Conservation (phyloP, 345 rosid genomes). For the Eucalyptus marginata region DNA sequence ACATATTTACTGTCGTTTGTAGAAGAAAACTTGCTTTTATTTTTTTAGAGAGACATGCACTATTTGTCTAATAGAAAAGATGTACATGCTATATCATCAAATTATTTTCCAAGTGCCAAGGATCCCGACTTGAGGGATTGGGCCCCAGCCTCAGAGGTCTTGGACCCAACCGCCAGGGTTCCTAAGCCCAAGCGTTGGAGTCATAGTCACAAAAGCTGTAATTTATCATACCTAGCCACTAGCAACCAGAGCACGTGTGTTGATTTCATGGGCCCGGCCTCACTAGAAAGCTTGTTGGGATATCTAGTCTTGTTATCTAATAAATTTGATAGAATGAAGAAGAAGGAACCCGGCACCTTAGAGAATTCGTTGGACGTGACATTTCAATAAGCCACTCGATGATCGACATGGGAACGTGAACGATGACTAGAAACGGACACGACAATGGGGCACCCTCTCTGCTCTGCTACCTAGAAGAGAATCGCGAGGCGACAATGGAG, state of each 20-base stretch:
- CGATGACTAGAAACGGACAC: not conserved
- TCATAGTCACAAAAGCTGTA: not conserved
- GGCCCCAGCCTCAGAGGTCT: not conserved
- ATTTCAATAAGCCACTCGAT: not conserved
- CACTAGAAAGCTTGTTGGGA: not conserved
- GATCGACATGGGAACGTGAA: not conserved
- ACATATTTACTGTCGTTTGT: too few species aligned
- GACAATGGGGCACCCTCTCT: not conserved
- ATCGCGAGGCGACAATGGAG: too few species aligned
- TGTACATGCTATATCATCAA: not conserved
- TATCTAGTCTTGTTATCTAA: not conserved
- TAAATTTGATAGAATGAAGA: not conserved
- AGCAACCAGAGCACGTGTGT: fast-evolving
- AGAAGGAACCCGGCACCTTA: not conserved
- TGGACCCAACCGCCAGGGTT: not conserved
- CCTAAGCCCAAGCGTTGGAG: not conserved
- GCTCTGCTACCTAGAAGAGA: too few species aligned
- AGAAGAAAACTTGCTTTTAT: not conserved
- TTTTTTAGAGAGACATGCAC: not conserved
- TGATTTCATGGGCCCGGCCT: not conserved
- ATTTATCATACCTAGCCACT: not conserved
- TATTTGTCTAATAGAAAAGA: not conserved
- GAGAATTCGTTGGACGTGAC: not conserved
- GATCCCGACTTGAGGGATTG: not conserved
- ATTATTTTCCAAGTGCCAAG: not conserved